Conservation (phyloP, 768 basidiomycete species). For the Phaeotremella fagi region DNA sequence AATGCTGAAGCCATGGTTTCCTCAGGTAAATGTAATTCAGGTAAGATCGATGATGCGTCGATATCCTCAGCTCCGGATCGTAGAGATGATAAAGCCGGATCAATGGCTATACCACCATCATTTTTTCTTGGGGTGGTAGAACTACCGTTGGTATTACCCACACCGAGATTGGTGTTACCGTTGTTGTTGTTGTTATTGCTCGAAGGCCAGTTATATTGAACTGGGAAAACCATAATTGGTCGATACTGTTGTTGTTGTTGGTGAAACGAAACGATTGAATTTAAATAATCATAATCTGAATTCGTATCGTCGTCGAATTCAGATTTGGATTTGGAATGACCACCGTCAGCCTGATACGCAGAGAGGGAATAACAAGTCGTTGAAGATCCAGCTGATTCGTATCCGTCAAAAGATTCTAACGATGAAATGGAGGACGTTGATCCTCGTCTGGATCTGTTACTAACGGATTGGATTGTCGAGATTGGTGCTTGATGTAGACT, state of each 20-base stretch:
- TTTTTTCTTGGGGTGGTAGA: background rate
- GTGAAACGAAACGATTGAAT: too few species aligned
- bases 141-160: background rate
- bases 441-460: too few species aligned
- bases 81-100: constrained; percentile 28
- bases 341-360: background rate
- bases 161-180: background rate
- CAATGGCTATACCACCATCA: constrained; percentile 6
- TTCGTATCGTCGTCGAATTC: too few species aligned
- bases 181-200: too few species aligned
- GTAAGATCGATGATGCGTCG: background rate
- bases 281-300: too few species aligned
- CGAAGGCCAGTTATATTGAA: constrained; percentile 11
- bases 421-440: too few species aligned
- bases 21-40: constrained; percentile 18
- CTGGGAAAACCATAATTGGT: constrained; percentile 21
- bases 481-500: too few species aligned
- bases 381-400: constrained; percentile 8
- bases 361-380: constrained; percentile 1
- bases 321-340: constrained; percentile 5
- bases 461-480: too few species aligned
- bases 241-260: too few species aligned
- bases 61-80: constrained; percentile 12
- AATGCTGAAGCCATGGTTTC: constrained; percentile 21
- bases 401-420: constrained; percentile 45